A percentile compares a stretch with the other conserved stretches of the same genome.
Evolutionary conservation across 1,139 yeast genomes (phyloP).

Genomic region (Hyphopichia pseudoburtonii): DNA sequence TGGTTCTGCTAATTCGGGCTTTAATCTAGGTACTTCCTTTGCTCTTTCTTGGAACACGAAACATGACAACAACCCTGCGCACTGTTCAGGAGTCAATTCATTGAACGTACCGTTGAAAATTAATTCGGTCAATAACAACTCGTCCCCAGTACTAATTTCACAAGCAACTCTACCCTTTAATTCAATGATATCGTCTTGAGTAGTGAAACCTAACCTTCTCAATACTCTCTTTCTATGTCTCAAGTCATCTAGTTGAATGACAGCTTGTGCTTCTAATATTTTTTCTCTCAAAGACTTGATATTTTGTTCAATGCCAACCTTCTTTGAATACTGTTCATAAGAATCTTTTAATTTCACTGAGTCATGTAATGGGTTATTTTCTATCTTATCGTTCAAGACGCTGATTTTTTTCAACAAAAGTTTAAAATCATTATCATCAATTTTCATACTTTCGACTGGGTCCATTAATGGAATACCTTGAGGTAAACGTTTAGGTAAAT

Average conservation of each 20-base stretch:
- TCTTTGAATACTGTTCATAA: conserved; percentile 63
- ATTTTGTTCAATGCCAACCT: conserved; percentile 61
- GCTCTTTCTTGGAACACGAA: conserved; percentile 97
- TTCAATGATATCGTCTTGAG: conserved; percentile 83
- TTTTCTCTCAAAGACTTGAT: conserved; percentile 62
- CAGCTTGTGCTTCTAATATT: conserved; percentile 82
- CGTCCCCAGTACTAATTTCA: conserved; percentile 95
- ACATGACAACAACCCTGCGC: conserved; percentile 89
- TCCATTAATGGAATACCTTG: conserved; percentile 88
- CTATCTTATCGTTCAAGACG: conserved; percentile 72
- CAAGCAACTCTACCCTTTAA: conserved; percentile 94
- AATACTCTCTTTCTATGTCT: conserved; percentile 90
- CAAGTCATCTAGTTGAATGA: conserved; percentile 89
- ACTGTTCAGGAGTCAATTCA: conserved; percentile 82
- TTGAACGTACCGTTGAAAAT: conserved; percentile 94
- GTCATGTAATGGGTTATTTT: conserved; percentile 67
- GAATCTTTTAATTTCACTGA: conserved; percentile 62
- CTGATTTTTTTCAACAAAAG: conserved; percentile 73
- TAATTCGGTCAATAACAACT: conserved; percentile 81
- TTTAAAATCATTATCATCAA: conserved; percentile 74
- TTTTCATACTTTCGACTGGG: conserved; percentile 90
- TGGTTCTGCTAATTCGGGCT: conserved; percentile 89
- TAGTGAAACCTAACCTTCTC: conserved; percentile 78
- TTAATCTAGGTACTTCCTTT: conserved; percentile 80
- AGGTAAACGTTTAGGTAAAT: conserved; percentile 79